Percentiles rank a stretch among this genome's conserved stretches.
Conservation (phyloP, 352 stramenopile genomes). For the Halophytophthora polymorphica region DNA sequence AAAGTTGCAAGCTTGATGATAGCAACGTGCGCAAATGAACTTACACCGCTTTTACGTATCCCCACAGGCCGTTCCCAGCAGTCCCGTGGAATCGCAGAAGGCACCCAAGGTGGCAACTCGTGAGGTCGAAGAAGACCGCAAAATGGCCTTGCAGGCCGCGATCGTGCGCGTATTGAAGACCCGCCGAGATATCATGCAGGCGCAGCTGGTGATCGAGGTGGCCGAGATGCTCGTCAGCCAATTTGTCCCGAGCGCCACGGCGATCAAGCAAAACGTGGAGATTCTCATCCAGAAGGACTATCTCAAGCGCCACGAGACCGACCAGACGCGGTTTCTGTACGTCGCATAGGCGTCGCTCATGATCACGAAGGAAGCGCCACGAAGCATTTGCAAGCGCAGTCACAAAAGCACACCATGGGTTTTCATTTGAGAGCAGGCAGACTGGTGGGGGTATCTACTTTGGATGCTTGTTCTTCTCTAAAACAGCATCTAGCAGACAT, state of each 20-base stretch:
- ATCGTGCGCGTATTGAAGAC: conserved; percentile 86
- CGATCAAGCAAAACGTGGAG: conserved; percentile 78
- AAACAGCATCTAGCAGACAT: conserved; percentile 46
- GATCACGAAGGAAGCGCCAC: background rate
- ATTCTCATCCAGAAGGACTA: conserved; percentile 87
- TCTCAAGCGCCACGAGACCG: conserved; percentile 57
- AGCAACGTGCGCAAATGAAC: background rate
- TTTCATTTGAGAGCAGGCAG: background rate
- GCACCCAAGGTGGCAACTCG: conserved; percentile 41
- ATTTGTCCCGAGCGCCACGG: conserved; percentile 58
- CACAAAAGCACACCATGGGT: background rate
- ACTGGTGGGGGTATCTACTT: too few species aligned
- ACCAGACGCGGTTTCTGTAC: conserved; percentile 62
- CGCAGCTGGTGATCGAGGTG: conserved; percentile 63
- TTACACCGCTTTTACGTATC: background rate
- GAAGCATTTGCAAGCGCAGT: background rate
- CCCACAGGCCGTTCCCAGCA: conserved; percentile 49
- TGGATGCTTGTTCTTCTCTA: too few species aligned
- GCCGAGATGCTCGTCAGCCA: conserved; percentile 69
- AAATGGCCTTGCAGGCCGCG: conserved; percentile 81
- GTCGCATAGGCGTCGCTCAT: conserved; percentile 39
- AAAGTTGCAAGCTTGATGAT: background rate
- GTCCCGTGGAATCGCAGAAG: conserved; percentile 68
- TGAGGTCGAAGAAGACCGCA: conserved; percentile 86
- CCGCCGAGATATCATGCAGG: conserved; percentile 64